Evolutionary conservation across 1,139 yeast species (phyloP), one percentile per base, ranked within the genome.

Genomic region (Debaryomyces robertsiae): DNA sequence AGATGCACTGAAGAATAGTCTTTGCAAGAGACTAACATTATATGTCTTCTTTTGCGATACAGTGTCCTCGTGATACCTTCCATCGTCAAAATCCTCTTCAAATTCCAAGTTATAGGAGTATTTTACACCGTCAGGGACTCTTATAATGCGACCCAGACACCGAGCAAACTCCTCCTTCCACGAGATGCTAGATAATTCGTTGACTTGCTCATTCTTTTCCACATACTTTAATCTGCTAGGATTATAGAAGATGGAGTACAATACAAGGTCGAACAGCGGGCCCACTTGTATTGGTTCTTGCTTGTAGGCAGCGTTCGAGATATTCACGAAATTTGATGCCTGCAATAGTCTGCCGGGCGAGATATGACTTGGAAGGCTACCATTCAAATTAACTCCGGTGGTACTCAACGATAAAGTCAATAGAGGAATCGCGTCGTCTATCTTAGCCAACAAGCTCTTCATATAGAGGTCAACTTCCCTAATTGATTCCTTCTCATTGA

Each of bases 141-240:
- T 60, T 40, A 63, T 49, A 6, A 84, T 55, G 16, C 64, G 60
- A 1, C 79, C 76, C 42, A 62, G 58, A 31, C 84, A 77, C 41
- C 81, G 69, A 6, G 89, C 83, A 60, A 67, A 80, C 43, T 82
- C 84, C 52, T 86, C 95, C 50, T 83, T 84, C 95, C 95, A 86
- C 2, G 79, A 72, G 1, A 84, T 75, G 34, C 73, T 73, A 29
- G 63, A 58, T 17, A 63, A 54, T 3, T 57, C 63, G 35, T 54
- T 63, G 11, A 42, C 42, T 3, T 39, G 38, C 49, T 27, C 63
- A 3, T 47, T 52, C 6, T 53, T 61, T 4, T 62, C 70, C 7
- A 65, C 45, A 41, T 65, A 67, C 60, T 64, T 56, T 32, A 70
- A 57, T 41, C 79, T 55, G 32, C 79, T 68, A 4, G 84, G 77